Evolutionary conservation across 1,284 basidiomycete genomes (phyloP), one percentile per base, ranked within the genome.

Genomic region (Hemileia vastatrix): DNA sequence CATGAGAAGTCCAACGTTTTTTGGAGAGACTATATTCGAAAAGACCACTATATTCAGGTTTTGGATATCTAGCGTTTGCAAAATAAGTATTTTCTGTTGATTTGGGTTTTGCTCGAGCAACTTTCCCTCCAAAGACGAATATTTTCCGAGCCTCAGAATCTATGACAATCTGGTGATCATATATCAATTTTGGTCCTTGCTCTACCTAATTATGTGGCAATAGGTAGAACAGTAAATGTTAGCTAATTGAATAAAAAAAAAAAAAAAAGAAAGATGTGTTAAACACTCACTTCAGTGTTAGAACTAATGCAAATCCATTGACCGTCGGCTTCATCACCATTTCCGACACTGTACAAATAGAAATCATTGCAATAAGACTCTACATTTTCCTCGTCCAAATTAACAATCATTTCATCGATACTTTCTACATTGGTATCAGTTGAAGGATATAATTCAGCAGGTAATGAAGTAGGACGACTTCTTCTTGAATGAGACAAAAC

Each of bases 121-220:
- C 79, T 6, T 85, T 81, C 2, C 88, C 88, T 8, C 88, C 88
- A 67, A 85, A 87, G 8, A 89, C 82, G 66, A 88, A 90, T 18
- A 91, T 73, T 13, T 84, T 80, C 71, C 87, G 86, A 0, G 81
- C 77, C 15, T 86, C 84, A 24, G 81, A 80, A 69, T 90, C 87
- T 66, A 90, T 82, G 43, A 80, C 83, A 82, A 90, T 86, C 71
- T 88, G 86, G 70, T 89, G 88, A 72, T 90, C 88, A 68, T 84
- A 87, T 55, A 89, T 78, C 36, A 89, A 78, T 1, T 84, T 83
- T 4, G 88, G 88, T 0, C 87, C 87, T 8, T 84, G 83, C 5
- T 81, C 79, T 8, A 31, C 31, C 59, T 59, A 21, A 19, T 19
- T 6, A 48, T 24, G 23, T 27, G 53, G 23, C 11, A 2, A 78